phyloP scores from a whole-genome alignment of 2,329 filamentous ascomycete species.

The Aspergillus ibericus region DNA sequence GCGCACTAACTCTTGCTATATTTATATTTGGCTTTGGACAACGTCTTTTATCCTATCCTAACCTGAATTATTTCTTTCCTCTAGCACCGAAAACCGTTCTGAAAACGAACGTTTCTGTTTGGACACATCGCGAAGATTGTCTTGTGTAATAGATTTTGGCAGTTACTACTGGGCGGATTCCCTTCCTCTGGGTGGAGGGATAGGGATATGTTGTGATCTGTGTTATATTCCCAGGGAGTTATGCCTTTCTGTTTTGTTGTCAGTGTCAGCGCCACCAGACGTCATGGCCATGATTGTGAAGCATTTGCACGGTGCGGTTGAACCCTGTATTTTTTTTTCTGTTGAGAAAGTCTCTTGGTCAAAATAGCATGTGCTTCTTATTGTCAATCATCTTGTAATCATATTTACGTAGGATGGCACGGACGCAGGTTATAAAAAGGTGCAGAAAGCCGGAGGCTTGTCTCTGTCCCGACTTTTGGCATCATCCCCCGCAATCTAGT shows the following conservation, averaged over 20 bases:
- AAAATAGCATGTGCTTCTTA: conserved; percentile 26
- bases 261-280: background rate
- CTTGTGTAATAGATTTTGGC: conserved; percentile 2
- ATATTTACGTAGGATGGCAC: conserved; percentile 27
- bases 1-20: conserved; percentile 34
- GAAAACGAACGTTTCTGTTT: background rate
- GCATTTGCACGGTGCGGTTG: background rate
- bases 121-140: background rate
- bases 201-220: background rate
- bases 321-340: conserved; percentile 8
- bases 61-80: background rate
- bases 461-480: background rate
- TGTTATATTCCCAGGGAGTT: background rate
- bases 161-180: background rate
- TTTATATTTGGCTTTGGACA: background rate
- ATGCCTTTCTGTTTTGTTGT: background rate
- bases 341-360: conserved; percentile 15
- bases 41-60: background rate
- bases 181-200: background rate
- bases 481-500: background rate
- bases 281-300: background rate
- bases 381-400: conserved; percentile 19
- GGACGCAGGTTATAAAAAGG: conserved; percentile 4
- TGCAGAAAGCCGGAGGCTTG: background rate
- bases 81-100: background rate